A percentile compares a stretch with the other conserved stretches of the same genome.
Evolutionary conservation across 1,284 basidiomycete species (phyloP).

Genomic region (Filobasidium uniguttulatum): DNA sequence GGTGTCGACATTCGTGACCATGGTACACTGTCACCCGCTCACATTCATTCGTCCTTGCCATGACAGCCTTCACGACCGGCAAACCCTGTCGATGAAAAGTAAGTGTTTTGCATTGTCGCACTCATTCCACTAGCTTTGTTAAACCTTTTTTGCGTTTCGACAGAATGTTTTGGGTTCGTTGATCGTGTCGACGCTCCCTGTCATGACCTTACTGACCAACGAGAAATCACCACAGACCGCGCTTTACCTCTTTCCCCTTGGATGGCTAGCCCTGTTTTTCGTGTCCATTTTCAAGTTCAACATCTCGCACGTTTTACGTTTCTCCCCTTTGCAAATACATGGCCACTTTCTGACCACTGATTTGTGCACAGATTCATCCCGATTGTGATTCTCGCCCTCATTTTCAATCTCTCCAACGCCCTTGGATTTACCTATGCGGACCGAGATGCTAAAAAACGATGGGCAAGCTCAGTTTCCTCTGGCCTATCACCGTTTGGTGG

Average conservation of each 20-base stretch:
- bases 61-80: conserved; percentile 70
- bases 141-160: conserved; percentile 1
- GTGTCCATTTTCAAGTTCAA: conserved; percentile 78
- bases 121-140: conserved; percentile 11
- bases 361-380: conserved; percentile 54
- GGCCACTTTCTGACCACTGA: conserved; percentile 1
- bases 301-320: conserved; percentile 46
- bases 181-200: not conserved
- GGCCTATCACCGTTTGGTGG: conserved; percentile 43
- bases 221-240: conserved; percentile 48
- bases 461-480: conserved; percentile 55
- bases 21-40: not conserved
- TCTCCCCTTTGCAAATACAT: not conserved
- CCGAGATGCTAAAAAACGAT: conserved; percentile 70
- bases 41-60: not conserved
- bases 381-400: conserved; percentile 70
- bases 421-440: conserved; percentile 85
- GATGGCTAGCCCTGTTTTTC: conserved; percentile 73
- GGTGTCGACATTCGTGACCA: not conserved
- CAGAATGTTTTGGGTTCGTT: conserved; percentile 79
- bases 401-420: conserved; percentile 83
- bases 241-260: conserved; percentile 72
- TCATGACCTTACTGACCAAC: not conserved
- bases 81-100: conserved; percentile 81
- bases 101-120: conserved; percentile 24